Conservation (phyloP, 495 filamentous ascomycete genomes). For the Friedmanniomyces simplex region DNA sequence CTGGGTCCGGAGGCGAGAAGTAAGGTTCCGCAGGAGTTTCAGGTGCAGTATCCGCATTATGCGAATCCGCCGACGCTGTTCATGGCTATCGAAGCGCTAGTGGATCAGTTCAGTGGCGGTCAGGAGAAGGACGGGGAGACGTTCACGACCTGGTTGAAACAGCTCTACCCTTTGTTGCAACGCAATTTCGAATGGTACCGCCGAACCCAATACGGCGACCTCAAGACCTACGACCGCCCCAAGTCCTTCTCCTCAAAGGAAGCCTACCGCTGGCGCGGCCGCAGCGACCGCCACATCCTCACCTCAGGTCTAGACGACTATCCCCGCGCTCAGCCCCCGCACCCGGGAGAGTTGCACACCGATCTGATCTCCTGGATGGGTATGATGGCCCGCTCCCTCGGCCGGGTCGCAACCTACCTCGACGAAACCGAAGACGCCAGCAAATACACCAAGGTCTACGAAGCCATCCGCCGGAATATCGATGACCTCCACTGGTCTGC, state of each 20-base stretch:
- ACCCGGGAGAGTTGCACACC: constrained; percentile 92
- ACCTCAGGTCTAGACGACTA: constrained; percentile 95
- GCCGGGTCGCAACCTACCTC: constrained; percentile 63
- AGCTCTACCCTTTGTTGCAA: constrained; percentile 83
- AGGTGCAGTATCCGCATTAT: constrained; percentile 93
- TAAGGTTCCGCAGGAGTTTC: constrained; percentile 93
- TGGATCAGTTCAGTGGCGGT: constrained; percentile 35
- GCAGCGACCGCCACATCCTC: constrained; percentile 73
- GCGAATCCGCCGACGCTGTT: constrained; percentile 98
- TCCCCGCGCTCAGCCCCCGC: constrained; percentile 87
- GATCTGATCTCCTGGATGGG: constrained; percentile 96
- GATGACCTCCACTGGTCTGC: constrained; percentile 91
- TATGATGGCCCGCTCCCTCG: constrained; percentile 74
- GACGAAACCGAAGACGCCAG: constrained; percentile 63
- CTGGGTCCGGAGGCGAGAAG: constrained; percentile 86
- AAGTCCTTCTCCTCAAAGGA: constrained; percentile 80
- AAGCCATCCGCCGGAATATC: constrained; percentile 75
- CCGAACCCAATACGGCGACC: constrained; percentile 78
- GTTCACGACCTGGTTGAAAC: constrained; percentile 63
- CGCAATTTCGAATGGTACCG: constrained; percentile 92
- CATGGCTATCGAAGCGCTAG: constrained; percentile 70
- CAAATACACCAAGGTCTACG: constrained; percentile 59
- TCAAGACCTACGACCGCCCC: constrained; percentile 81
- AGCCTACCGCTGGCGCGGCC: constrained; percentile 92
- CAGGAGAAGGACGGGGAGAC: constrained; percentile 43